Base-by-base conservation (phyloP, 495 filamentous ascomycete genomes). In the Darksidea phi region DNA sequence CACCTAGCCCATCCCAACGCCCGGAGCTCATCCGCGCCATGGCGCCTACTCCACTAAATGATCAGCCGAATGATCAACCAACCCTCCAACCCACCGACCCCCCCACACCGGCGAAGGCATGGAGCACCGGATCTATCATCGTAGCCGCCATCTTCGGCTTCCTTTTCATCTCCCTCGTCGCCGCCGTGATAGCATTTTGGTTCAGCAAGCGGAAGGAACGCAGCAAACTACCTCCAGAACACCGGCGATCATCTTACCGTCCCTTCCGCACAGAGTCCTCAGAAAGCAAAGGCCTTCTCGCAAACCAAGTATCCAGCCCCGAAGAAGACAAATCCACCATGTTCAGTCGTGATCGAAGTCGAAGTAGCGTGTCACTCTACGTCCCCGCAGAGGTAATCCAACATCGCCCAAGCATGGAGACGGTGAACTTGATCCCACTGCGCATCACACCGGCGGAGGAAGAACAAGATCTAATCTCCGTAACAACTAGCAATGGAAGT, bases 251-350 rank as follows among this genome's bases (percentile, higher is more conserved):
- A n/a, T 61, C 63, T 1, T 66, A 66, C 49, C 63, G 34, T 15
- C 63, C 63, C 20, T 66, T 53, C 52, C 56, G 63, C 17, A 56
- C 43, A 17, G 6, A 6, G 6, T 55, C 52, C 21, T 51, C 28
- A 20, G 25, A 49, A 7, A 64, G 59, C 34, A 15, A 7, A 25
- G 57, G 63, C 24, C 57, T 66, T 6, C 51, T 66, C 25, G 56
- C 56, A 12, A 60, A 66, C 21, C 56, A 56, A 5, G 63, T 49
- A 12, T 43, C 49, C 1, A 28, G 23, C 7, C 61, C 61, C 13
- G 43, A 49, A 50, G 61, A 64, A 54, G 57, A 60, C 46, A 61
- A 55, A 28, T 34, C 47, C 10, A 50, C 21, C 57, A 66, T 66
- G 63, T 66, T 66, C 52, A 55, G 43, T 32, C 15, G 55, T n/a